Conservation (phyloP, 768 basidiomycete species). For the Leccinum arenicola region DNA sequence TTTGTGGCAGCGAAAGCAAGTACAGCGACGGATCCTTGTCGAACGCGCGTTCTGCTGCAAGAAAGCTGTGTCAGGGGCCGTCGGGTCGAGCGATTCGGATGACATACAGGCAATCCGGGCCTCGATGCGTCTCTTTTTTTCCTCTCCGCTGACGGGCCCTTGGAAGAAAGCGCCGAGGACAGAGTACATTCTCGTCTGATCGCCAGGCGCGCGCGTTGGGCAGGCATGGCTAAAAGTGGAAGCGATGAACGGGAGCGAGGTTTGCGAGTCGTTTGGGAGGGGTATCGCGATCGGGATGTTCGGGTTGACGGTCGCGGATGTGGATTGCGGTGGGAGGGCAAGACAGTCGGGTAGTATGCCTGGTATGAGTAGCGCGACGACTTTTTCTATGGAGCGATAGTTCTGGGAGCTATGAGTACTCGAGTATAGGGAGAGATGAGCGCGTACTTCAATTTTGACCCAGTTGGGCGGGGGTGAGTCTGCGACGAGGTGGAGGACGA, state of each 20-base stretch:
- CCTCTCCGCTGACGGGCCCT: constrained; percentile 72
- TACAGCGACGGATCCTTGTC: constrained; percentile 69
- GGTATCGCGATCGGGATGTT: constrained; percentile 54
- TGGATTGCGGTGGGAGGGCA: constrained; percentile 66
- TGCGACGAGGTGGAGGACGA: constrained; percentile 76
- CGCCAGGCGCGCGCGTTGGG: constrained; percentile 91
- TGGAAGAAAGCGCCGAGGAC: constrained; percentile 82
- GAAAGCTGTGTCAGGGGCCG: constrained; percentile 6
- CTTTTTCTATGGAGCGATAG: constrained; percentile 66
- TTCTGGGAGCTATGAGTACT: constrained; percentile 48
- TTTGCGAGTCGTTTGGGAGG: constrained; percentile 29
- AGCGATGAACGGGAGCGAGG: constrained; percentile 62
- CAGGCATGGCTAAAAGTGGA: constrained; percentile 90
- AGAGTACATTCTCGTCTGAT: constrained; percentile 79
- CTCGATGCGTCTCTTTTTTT: constrained; percentile 65
- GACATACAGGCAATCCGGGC: constrained; percentile 38
- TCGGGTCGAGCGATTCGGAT: background rate
- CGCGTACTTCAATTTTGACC: constrained; percentile 76
- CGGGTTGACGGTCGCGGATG: constrained; percentile 58
- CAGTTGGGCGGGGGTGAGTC: constrained; percentile 85
- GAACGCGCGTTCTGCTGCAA: constrained; percentile 55
- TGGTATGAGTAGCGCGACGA: constrained; percentile 81
- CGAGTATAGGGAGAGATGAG: background rate
- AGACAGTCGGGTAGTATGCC: constrained; percentile 79
- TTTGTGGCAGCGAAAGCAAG: constrained; percentile 74